Conservation (phyloP, 164 flowering plant genomes). For the Buxus sempervirens region DNA sequence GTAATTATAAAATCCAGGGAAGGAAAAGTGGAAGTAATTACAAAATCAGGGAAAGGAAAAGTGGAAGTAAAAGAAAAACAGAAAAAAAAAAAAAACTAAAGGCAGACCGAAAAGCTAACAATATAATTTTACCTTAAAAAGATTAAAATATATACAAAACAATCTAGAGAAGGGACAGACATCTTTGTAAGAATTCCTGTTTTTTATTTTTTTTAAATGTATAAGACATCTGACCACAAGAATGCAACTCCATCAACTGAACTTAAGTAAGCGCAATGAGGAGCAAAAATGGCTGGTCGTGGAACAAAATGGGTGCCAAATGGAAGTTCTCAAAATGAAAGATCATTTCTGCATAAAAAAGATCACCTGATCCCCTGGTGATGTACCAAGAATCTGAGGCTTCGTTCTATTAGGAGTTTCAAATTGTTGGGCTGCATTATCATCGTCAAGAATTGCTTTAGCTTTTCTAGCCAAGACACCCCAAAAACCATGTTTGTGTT, state of each 20-base stretch:
- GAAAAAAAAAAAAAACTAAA: no score
- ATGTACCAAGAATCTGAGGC: constrained; percentile 25
- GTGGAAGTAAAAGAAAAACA: neutral
- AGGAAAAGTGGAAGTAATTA: no score
- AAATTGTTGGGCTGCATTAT: constrained; percentile 33
- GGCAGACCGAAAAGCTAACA: no score
- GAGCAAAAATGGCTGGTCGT: no score
- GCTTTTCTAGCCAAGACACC: constrained; percentile 86
- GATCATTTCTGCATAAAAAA: neutral
- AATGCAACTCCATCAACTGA: no score
- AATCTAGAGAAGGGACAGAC: no score
- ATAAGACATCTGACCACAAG: no score
- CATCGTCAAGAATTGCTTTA: constrained; percentile 81
- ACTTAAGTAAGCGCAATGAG: neutral
- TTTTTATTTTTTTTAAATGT: no score
- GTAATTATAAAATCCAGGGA: constrained; percentile 15
- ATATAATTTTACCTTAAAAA: no score
- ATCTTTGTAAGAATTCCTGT: no score
- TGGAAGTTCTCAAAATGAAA: neutral
- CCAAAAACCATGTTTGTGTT: constrained; percentile 76
- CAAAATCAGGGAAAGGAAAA: no score
- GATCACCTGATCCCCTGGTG: constrained; percentile 45
- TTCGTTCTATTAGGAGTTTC: constrained; percentile 26
- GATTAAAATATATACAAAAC: no score
- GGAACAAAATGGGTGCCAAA: neutral